These are phyloP conservation scores for Suhomyces xylopsoci DNA, from an alignment of 805 yeast species.

Conservation along the genomic window DNA sequence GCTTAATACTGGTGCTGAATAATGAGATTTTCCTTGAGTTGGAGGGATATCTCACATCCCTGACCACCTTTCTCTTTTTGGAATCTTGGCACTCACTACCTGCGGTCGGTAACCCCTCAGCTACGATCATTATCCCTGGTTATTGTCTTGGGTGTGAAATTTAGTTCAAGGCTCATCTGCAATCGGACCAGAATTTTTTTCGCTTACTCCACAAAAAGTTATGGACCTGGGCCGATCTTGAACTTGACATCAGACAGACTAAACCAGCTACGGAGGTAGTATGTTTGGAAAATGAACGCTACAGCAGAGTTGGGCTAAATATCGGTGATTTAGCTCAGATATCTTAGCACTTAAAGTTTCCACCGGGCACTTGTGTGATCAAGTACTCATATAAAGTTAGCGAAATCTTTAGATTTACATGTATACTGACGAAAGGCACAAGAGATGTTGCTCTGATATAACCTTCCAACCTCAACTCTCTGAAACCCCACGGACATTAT, in stretches of 20 bases:
- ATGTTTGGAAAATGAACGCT: neutral
- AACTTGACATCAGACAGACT: neutral
- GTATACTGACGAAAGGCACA: neutral
- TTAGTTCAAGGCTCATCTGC: conserved; percentile 3
- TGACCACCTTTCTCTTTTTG: conserved; percentile 6
- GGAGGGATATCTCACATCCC: conserved; percentile 6
- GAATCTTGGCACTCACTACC: neutral
- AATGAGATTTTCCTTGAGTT: conserved; percentile 14
- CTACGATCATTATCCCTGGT: neutral
- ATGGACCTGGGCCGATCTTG: neutral
- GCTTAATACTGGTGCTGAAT: conserved; percentile 39
- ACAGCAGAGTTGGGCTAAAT: neutral
- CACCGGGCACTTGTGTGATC: neutral
- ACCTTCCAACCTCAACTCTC: too few species aligned
- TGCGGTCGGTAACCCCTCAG: neutral
- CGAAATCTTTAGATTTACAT: neutral
- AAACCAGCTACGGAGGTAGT: neutral
- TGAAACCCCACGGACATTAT: neutral
- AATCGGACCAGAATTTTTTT: neutral
- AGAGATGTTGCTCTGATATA: neutral
- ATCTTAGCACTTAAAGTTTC: neutral
- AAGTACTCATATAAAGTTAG: neutral
- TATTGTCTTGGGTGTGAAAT: neutral
- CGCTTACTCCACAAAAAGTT: neutral
- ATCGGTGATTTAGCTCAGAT: too few species aligned